These are phyloP conservation scores for Carex kokanica DNA, from an alignment of 176 grass and related monocot genomes.

Conservation along the genomic window DNA sequence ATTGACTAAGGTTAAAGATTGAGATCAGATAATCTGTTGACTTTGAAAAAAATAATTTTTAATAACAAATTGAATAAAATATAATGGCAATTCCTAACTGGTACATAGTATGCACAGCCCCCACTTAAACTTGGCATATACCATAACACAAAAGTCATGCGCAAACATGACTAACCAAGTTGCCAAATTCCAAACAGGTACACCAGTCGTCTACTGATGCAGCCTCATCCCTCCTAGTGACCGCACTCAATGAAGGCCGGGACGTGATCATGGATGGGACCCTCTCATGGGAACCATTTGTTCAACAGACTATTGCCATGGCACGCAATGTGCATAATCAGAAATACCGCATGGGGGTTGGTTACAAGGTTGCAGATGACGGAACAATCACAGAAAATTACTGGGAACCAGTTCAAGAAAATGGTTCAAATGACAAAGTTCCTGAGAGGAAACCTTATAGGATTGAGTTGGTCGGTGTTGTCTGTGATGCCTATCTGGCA, in stretches of 20 bases:
- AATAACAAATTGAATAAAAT: not conserved
- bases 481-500: conserved; percentile 78
- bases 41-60: not conserved
- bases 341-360: conserved; percentile 78
- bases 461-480: conserved; percentile 76
- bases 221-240: conserved; percentile 83
- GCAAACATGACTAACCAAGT: not conserved
- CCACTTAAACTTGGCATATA: not conserved
- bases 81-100: not conserved
- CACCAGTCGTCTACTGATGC: conserved; percentile 94
- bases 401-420: conserved; percentile 57
- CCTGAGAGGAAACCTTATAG: conserved; percentile 65
- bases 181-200: conserved; percentile 42
- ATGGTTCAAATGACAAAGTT: not conserved
- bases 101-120: not conserved
- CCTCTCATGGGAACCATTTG: conserved; percentile 80
- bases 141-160: not conserved
- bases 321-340: conserved; percentile 66
- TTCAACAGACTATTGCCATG: conserved; percentile 85
- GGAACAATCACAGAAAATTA: conserved; percentile 71
- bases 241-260: conserved; percentile 81
- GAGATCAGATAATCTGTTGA: not conserved
- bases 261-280: conserved; percentile 97
- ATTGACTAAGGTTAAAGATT: not conserved
- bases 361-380: conserved; percentile 74